These are phyloP conservation scores for Thelephora ganbajun DNA, from an alignment of 768 basidiomycete genomes.

Conservation along the genomic window DNA sequence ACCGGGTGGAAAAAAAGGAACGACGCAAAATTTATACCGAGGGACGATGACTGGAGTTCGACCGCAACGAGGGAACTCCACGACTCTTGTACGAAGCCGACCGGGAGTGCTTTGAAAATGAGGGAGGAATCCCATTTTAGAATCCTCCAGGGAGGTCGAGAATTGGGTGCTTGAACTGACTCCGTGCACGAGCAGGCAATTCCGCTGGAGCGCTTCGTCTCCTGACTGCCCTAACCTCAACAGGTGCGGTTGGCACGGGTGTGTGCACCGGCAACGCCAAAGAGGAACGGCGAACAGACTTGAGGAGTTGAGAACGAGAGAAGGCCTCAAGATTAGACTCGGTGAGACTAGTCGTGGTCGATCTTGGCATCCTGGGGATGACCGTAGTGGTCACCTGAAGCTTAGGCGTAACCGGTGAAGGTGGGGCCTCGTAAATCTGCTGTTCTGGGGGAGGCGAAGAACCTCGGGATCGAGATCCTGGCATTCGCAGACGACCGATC, in stretches of 20 bases:
- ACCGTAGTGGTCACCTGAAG: slow-evolving; percentile 34
- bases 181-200: slow-evolving; percentile 32
- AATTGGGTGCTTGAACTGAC: slow-evolving; percentile 45
- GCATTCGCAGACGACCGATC: slow-evolving; percentile 17
- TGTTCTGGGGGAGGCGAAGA: slow-evolving; percentile 7
- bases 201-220: slow-evolving; percentile 56
- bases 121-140: no score
- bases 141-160: slow-evolving; percentile 47
- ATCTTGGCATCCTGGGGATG: slow-evolving; percentile 29
- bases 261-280: slow-evolving; percentile 11
- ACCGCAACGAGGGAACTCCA: background rate
- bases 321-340: slow-evolving; percentile 38
- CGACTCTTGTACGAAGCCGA: background rate
- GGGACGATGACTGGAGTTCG: background rate
- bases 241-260: slow-evolving; percentile 12
- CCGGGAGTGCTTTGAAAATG: no score
- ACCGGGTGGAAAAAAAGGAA: background rate
- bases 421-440: slow-evolving; percentile 17
- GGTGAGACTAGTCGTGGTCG: slow-evolving; percentile 32
- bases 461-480: slow-evolving; percentile 5
- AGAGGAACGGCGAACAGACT: slow-evolving; percentile 45
- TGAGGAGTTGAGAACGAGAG: slow-evolving; percentile 51
- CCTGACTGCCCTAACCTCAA: slow-evolving; percentile 19
- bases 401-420: slow-evolving; percentile 25
- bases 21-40: background rate